Conservation (phyloP, 345 rosid species). For the Murraya koenigii region DNA sequence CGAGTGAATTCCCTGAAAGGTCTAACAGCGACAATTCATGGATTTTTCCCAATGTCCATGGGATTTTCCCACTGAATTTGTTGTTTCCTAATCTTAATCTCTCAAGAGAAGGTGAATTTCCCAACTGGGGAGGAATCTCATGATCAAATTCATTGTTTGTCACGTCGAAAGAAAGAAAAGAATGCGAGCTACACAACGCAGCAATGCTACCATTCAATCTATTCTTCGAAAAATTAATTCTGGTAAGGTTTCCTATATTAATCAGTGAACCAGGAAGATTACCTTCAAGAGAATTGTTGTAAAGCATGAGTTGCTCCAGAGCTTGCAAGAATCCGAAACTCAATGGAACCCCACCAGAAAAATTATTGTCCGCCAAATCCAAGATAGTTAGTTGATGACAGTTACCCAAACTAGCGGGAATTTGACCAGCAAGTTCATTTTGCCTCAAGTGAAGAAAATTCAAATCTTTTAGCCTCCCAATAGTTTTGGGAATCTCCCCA, state of each 20-base stretch:
- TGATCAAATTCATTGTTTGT: conserved; percentile 62
- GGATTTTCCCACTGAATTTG: conserved; percentile 68
- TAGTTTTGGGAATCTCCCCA: conserved; percentile 63
- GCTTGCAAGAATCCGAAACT: conserved; percentile 51
- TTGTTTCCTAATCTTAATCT: conserved; percentile 84
- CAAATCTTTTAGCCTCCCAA: conserved; percentile 59
- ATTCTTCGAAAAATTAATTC: conserved; percentile 79
- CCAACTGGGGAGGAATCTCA: conserved; percentile 66
- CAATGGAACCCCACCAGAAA: conserved; percentile 64
- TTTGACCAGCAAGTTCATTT: conserved; percentile 58
- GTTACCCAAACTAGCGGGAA: conserved; percentile 73
- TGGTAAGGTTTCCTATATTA: conserved; percentile 67
- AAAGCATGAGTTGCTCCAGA: conserved; percentile 76
- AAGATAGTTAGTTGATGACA: conserved; percentile 67
- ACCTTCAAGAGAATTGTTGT: conserved; percentile 87
- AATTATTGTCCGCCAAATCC: conserved; percentile 83
- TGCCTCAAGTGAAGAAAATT: conserved; percentile 77
- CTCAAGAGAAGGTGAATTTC: conserved; percentile 73
- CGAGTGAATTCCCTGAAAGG: conserved; percentile 68
- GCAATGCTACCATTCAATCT: conserved; percentile 68
- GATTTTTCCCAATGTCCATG: conserved; percentile 77
- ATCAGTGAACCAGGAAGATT: conserved; percentile 57
- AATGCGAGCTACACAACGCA: conserved; percentile 58
- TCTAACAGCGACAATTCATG: conserved; percentile 61
- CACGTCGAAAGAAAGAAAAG: conserved; percentile 79